A percentile compares a stretch with the other conserved stretches of the same genome.
Conservation (phyloP, 495 filamentous ascomycete species). For the Coniosporium apollinis region DNA sequence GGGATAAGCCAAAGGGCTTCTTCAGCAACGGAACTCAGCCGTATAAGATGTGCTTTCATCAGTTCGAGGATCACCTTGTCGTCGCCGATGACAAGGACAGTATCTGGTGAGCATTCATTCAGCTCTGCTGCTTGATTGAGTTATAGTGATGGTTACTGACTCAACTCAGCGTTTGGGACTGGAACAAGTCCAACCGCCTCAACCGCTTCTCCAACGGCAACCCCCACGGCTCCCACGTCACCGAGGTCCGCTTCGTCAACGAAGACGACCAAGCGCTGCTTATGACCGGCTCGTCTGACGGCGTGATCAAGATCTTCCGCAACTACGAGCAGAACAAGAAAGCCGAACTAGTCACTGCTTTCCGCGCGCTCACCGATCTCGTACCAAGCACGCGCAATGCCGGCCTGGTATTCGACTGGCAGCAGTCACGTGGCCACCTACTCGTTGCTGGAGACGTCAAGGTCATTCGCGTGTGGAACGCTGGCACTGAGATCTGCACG, state of each 20-base stretch:
- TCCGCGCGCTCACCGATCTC: constrained; percentile 82
- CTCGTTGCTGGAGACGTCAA: constrained; percentile 92
- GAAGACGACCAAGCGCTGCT: constrained; percentile 92
- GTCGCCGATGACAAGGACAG: constrained; percentile 88
- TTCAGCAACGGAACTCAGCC: constrained; percentile 82
- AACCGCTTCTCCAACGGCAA: constrained; percentile 89
- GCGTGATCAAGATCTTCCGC: constrained; percentile 82
- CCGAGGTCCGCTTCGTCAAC: constrained; percentile 90
- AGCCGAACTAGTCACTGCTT: constrained; percentile 78
- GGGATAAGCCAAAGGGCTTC: constrained; percentile 60
- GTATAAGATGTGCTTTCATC: constrained; percentile 84
- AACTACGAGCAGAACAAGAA: constrained; percentile 60
- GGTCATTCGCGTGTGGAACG: constrained; percentile 91
- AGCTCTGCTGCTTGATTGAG: background rate
- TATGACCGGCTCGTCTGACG: constrained; percentile 89
- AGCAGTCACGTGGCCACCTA: constrained; percentile 86
- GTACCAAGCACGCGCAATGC: constrained; percentile 85
- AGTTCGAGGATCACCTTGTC: constrained; percentile 89
- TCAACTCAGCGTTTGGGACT: constrained; percentile 66
- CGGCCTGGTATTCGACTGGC: constrained; percentile 93
- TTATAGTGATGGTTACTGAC: constrained; percentile 14
- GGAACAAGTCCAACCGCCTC: constrained; percentile 53
- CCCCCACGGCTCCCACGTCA: constrained; percentile 77
- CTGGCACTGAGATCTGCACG: constrained; percentile 79
- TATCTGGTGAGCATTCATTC: constrained; percentile 37